Conservation (phyloP, 2,329 filamentous ascomycete genomes). For the Diplodia scrobiculata region DNA sequence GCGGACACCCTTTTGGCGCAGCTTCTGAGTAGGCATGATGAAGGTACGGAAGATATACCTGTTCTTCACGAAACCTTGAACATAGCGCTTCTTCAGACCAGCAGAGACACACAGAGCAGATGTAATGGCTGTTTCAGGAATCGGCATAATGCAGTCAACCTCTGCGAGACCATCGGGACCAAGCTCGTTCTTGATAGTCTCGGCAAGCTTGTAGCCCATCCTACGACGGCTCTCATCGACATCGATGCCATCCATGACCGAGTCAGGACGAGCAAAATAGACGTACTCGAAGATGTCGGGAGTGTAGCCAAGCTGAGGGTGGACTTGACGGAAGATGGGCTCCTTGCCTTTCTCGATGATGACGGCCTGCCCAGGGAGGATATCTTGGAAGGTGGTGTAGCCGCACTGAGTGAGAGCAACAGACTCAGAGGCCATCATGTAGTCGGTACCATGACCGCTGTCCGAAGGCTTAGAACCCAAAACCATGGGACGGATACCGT, state of each 20-base stretch:
- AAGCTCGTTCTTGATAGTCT: slow-evolving; percentile 68
- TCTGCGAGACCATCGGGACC: slow-evolving; percentile 69
- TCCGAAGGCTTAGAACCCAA: slow-evolving; percentile 72
- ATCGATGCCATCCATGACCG: slow-evolving; percentile 82
- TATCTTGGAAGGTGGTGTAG: slow-evolving; percentile 73
- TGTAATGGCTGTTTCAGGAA: slow-evolving; percentile 80
- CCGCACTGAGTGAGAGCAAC: slow-evolving; percentile 80
- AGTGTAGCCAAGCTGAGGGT: slow-evolving; percentile 67
- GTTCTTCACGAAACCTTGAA: slow-evolving; percentile 85
- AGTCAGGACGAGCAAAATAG: slow-evolving; percentile 83
- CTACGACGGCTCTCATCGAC: slow-evolving; percentile 80
- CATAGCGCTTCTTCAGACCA: slow-evolving; percentile 73
- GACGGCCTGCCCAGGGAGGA: slow-evolving; percentile 80
- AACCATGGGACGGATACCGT: slow-evolving; percentile 81
- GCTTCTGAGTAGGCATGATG: slow-evolving; percentile 80
- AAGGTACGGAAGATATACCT: slow-evolving; percentile 86
- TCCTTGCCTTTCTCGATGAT: slow-evolving; percentile 77
- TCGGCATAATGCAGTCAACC: slow-evolving; percentile 82
- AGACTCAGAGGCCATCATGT: slow-evolving; percentile 89
- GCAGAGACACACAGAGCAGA: slow-evolving; percentile 77
- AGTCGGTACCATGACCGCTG: slow-evolving; percentile 70
- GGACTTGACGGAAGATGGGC: slow-evolving; percentile 76
- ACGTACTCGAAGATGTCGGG: slow-evolving; percentile 88
- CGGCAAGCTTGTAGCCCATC: slow-evolving; percentile 81
- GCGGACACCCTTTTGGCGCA: slow-evolving; percentile 80